Base-by-base conservation (phyloP, 2,329 filamentous ascomycete species). In the Trichophyton schoenleinii region DNA sequence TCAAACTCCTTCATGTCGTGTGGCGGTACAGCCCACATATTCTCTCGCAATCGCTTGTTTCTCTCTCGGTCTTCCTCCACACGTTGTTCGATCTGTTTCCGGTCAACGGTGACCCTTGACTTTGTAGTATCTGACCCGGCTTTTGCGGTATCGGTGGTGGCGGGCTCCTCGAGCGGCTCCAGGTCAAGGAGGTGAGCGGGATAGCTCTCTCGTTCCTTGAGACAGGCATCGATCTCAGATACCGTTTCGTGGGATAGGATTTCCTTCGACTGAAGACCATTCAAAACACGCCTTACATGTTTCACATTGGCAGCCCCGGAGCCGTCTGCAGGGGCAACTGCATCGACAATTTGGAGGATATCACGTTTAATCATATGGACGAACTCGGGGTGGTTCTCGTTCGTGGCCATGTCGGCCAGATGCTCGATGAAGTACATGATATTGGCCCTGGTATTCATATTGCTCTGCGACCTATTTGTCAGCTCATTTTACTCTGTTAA, bases 391-490 rank as follows among this genome's bases (percentile, higher is more conserved):
- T 94, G 86, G 65, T 85, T 83, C 66, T 90, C 88, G 66, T 85
- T 87, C 64, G 84, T 81, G 22, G 90, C 88, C 75, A 90, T 81
- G 71, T 97, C 92, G 71, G 95, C 88, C 67, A 99, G 89, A 67
- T 92, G 88, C 70, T 97, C 92, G 70, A 99, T 87, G 75, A 99
- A 99, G 76, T 95, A 99, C 88, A 99, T 95, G 73, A 99, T 97
- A 72, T 99, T 99, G 63, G 94, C 95, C 63, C 92, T 83, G 59
- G 87, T 95, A 75, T 99, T 99, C 88, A 99, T 95, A 67, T 89
- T 92, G 67, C 89, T 95, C 83, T 91, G 67, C 11, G 15, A 44
- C 9, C 61, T 0, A 38, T 63, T 53, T 46, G 60, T 60, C 42
- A 42, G 48, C 41, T 44, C 15, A n/a, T 8, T 15, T 28, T 44